A percentile compares a stretch with the other conserved stretches of the same genome.
Conservation (phyloP, 306 rosid genomes). For the Notholithocarpus densiflorus region DNA sequence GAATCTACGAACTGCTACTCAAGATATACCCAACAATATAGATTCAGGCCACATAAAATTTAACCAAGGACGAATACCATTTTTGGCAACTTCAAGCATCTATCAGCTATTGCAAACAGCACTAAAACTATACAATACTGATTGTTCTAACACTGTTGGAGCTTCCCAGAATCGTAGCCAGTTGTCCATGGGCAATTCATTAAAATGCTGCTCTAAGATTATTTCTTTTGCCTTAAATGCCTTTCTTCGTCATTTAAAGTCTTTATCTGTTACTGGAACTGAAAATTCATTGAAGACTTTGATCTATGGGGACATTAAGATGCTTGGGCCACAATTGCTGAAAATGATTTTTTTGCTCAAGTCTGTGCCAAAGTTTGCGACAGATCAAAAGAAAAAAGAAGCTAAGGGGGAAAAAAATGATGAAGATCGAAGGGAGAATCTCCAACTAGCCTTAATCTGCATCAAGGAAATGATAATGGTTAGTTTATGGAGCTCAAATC, state of each 20-base stretch:
- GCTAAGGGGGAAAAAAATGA: constrained; percentile 33
- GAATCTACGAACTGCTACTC: constrained; percentile 9
- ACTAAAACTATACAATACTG: constrained; percentile 18
- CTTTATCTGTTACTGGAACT: constrained; percentile 10
- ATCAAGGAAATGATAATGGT: constrained; percentile 35
- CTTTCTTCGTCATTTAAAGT: constrained; percentile 28
- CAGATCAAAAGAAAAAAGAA: constrained; percentile 33
- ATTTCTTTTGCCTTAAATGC: constrained; percentile 29
- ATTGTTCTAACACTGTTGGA: constrained; percentile 10
- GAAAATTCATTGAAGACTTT: constrained; percentile 31
- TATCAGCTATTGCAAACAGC: constrained; percentile 30
- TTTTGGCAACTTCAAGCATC: constrained; percentile 32
- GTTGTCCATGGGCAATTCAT: constrained; percentile 16
- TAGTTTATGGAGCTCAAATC: constrained; percentile 8
- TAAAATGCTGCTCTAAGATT: constrained; percentile 20
- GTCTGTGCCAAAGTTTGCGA: constrained; percentile 5
- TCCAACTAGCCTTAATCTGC: constrained; percentile 36
- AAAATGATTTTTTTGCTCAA: constrained; percentile 25
- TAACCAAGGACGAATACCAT: constrained; percentile 25
- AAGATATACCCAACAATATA: constrained; percentile 3
- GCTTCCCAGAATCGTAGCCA: constrained; percentile 28
- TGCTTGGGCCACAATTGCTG: constrained; percentile 33
- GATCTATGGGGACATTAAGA: constrained; percentile 31
- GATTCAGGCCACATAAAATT: constrained; percentile 26
- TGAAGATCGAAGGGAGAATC: constrained; percentile 29